Evolutionary conservation across 2,329 filamentous ascomycete species (phyloP).

Genomic region (Fusarium transvaalense): DNA sequence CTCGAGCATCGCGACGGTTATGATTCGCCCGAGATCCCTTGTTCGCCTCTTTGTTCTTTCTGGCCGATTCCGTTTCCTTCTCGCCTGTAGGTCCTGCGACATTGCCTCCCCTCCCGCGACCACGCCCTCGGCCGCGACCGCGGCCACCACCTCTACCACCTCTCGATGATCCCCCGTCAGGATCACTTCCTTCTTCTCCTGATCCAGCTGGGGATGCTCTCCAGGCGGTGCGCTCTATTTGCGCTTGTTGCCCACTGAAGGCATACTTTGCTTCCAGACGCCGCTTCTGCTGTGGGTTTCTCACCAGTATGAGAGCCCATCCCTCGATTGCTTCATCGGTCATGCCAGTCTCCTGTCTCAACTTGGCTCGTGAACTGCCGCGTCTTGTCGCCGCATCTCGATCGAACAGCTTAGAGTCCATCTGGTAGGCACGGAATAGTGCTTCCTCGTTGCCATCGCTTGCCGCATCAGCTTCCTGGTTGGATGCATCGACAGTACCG

Average conservation of each 20-base stretch:
- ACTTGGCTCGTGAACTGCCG: constrained; percentile 68
- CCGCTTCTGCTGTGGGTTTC: constrained; percentile 76
- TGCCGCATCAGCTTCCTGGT: constrained; percentile 63
- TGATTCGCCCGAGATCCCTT: constrained; percentile 89
- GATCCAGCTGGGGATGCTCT: constrained; percentile 64
- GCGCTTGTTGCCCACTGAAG: constrained; percentile 74
- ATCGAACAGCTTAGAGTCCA: constrained; percentile 73
- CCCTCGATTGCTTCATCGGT: constrained; percentile 95
- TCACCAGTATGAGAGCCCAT: constrained; percentile 87
- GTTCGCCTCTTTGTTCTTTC: constrained; percentile 82
- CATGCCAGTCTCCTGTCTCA: constrained; percentile 86
- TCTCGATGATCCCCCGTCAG: constrained; percentile 58
- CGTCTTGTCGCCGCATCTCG: constrained; percentile 79
- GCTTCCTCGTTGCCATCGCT: constrained; percentile 73
- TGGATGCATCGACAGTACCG: constrained; percentile 81
- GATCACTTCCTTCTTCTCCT: constrained; percentile 69
- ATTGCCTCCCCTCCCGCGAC: constrained; percentile 67
- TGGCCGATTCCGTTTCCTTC: constrained; percentile 77
- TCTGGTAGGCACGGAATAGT: constrained; percentile 79
- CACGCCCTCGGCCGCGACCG: constrained; percentile 62
- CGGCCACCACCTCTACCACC: constrained; percentile 63
- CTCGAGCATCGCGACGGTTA: constrained; percentile 79
- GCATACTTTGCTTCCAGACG: constrained; percentile 78
- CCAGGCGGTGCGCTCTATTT: constrained; percentile 76
- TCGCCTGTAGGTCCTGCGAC: constrained; percentile 75